Percentiles rank a stretch among this genome's conserved stretches.
Conservation (phyloP, 805 yeast species). For the Nakazawaea laoshanensis region DNA sequence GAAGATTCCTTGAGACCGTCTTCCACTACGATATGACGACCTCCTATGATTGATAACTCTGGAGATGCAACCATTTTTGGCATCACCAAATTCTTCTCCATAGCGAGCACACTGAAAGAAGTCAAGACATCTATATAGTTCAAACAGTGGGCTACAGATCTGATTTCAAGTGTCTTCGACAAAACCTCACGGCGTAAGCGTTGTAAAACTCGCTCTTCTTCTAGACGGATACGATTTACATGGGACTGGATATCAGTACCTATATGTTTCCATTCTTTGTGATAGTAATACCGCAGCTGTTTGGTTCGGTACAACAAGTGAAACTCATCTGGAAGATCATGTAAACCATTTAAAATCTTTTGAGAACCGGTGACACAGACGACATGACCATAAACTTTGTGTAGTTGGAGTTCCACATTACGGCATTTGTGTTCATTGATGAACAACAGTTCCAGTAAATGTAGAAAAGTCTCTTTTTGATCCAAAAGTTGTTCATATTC, state of each 20-base stretch:
- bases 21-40: slow-evolving; percentile 86
- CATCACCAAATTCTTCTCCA: slow-evolving; percentile 55
- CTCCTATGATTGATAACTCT: slow-evolving; percentile 43
- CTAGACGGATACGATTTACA: slow-evolving; percentile 37
- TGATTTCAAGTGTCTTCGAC: slow-evolving; percentile 31
- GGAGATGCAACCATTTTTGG: slow-evolving; percentile 52
- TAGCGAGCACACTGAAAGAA: slow-evolving; percentile 65
- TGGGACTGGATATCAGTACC: slow-evolving; percentile 38
- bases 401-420: slow-evolving; percentile 27
- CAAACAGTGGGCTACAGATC: slow-evolving; percentile 39
- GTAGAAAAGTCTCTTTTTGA: slow-evolving; percentile 20
- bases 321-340: not conserved
- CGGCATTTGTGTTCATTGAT: slow-evolving; percentile 17
- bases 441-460: slow-evolving; percentile 22
- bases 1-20: slow-evolving; percentile 48
- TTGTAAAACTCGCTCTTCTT: slow-evolving; percentile 48
- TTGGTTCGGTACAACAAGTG: slow-evolving; percentile 12
- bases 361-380: slow-evolving; percentile 37
- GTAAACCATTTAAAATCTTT: slow-evolving; percentile 13
- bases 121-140: slow-evolving; percentile 67
- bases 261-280: slow-evolving; percentile 43
- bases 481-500: slow-evolving; percentile 19
- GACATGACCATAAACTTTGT: slow-evolving; percentile 36
- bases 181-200: slow-evolving; percentile 40
- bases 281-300: slow-evolving; percentile 22